phyloP scores from a whole-genome alignment of 116 monocot species.

The Iris pallida region DNA sequence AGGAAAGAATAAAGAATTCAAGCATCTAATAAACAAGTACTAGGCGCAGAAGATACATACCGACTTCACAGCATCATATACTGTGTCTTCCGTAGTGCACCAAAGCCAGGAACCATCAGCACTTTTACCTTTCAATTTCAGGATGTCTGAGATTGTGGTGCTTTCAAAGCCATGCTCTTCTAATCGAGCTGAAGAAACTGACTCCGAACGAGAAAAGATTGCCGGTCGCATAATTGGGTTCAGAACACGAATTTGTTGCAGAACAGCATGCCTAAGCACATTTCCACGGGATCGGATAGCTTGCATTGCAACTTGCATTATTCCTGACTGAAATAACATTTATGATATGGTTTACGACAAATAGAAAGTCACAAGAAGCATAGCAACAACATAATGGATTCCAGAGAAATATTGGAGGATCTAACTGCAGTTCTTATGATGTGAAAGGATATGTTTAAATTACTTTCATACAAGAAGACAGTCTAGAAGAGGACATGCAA shows the following conservation, averaged over 20 bases:
- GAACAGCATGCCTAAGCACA: conserved; percentile 42
- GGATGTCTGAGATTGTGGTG: conserved; percentile 73
- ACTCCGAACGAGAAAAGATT: conserved; percentile 39
- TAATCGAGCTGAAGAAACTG: conserved; percentile 42
- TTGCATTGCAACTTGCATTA: conserved; percentile 62
- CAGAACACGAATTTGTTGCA: conserved; percentile 49
- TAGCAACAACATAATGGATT: too few relatives aligned
- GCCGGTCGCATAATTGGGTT: conserved; percentile 22
- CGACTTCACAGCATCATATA: conserved; percentile 93
- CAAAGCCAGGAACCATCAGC: conserved; percentile 97
- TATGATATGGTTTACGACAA: background rate
- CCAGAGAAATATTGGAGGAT: too few relatives aligned
- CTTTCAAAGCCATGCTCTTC: conserved; percentile 95
- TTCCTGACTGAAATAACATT: background rate
- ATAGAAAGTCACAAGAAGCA: too few relatives aligned
- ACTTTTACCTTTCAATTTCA: conserved; percentile 77
- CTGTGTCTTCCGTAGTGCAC: conserved; percentile 87
- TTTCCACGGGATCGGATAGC: conserved; percentile 45
- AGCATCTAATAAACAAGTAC: too few relatives aligned
- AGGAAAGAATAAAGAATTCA: too few relatives aligned
- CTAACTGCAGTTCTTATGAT: too few relatives aligned
- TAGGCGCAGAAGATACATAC: conserved; percentile 26
- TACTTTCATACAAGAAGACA: too few relatives aligned
- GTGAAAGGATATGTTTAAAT: too few relatives aligned
- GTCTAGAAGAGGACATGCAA: too few relatives aligned